phyloP scores from a whole-genome alignment of 2,329 filamentous ascomycete genomes.

The Cladophialophora chaetospira region DNA sequence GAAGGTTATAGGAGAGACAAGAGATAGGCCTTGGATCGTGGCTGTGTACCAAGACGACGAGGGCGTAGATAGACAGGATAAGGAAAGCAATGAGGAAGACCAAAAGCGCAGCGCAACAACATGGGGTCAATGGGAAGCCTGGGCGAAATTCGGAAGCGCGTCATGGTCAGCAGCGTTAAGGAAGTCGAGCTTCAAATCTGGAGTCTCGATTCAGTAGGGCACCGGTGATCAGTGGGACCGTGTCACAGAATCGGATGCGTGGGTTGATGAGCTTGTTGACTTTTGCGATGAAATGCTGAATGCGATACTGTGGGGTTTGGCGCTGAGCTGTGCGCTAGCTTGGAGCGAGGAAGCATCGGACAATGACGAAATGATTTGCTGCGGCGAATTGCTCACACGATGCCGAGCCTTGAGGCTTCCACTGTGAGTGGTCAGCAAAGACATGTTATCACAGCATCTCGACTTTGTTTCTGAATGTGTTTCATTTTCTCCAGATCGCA shows the following conservation, averaged over 20 bases:
- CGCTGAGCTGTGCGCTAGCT: background rate
- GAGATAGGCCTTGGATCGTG: background rate
- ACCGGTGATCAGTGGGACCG: conserved; percentile 29
- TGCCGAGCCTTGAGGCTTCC: background rate
- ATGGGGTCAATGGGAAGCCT: conserved; percentile 8
- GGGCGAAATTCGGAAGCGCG: conserved; percentile 17
- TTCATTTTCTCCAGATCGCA: background rate
- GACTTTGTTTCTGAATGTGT: background rate
- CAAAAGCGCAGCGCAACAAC: background rate
- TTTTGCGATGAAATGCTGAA: conserved; percentile 1
- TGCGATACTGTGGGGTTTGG: conserved; percentile 11
- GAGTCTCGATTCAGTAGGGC: conserved; percentile 16
- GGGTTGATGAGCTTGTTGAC: conserved; percentile 3
- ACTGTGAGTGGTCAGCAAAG: conserved; percentile 9
- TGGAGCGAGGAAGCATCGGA: background rate
- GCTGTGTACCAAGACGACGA: conserved; percentile 1
- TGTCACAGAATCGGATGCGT: conserved; percentile 4
- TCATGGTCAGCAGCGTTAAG: conserved; percentile 14
- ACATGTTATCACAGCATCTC: conserved; percentile 8
- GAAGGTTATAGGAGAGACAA: background rate
- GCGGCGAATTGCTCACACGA: background rate
- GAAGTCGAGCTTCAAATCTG: conserved; percentile 18
- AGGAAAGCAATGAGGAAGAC: background rate
- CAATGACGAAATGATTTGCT: background rate
- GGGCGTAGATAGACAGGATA: conserved; percentile 1